Base-by-base conservation (phyloP, 116 monocot species). In the Papilionanthe hybrid region DNA sequence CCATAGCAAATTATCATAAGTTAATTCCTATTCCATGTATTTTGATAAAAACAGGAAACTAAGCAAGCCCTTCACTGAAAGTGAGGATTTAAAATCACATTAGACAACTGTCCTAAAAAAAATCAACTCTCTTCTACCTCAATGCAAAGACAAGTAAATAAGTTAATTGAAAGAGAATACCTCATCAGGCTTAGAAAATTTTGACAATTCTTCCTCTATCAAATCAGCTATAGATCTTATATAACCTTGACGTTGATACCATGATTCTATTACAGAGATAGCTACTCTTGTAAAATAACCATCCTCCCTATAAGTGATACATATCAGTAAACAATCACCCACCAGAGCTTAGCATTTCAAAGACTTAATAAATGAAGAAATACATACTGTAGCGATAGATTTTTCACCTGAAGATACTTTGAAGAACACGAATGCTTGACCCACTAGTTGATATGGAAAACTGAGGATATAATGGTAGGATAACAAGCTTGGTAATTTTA, bases 381-480 rank as follows among this genome's bases (percentile, higher is more conserved):
- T 20, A 19, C 41, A 42, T 60, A 5, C 9, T 17, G 5, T 28
- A n/a, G 42, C 32, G 47, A 28, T 79, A 82, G 45, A 15, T 68
- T 22, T 37, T 60, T 49, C 65, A 96, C 92, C 89, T 86, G 66
- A 93, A 87, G 63, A 96, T 93, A 56, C 66, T 86, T 72, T 89
- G 86, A 57, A 96, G 92, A 79, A 92, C 79, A 66, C 91, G 86
- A 47, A 96, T 96, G 77, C 93, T 93, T 75, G 96, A 96, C 9
- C 96, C 96, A 83, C 91, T 96, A 66, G 96, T 96, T 65, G 96
- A 96, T 72, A 92, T 90, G 72, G 96, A 96, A 81, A 86, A 96
- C 79, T 96, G 96, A 78, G 96, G 96, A 89, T 96, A 96, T 72
- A 96, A 93, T 80, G 96, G 96, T 18, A 96, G 88, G 75, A 96